Evolutionary conservation across 1,284 basidiomycete genomes (phyloP).

Genomic region (Hemileia vastatrix): DNA sequence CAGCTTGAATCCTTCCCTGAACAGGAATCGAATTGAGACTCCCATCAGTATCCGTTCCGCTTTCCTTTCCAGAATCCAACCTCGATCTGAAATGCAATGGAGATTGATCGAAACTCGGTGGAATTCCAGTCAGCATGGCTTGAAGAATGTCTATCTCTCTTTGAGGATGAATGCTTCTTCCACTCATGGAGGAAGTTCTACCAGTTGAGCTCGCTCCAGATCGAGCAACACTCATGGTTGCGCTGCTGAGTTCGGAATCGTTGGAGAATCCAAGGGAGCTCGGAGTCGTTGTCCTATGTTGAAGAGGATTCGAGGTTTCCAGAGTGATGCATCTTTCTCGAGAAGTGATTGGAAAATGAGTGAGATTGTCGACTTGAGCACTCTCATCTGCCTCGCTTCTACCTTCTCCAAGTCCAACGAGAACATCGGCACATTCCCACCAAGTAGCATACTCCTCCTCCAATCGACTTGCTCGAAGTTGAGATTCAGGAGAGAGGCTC

Average conservation of each 20-base stretch:
- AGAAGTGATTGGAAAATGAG: constrained; percentile 25
- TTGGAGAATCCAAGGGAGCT: neutral
- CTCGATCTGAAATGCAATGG: constrained; percentile 15
- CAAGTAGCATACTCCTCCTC: constrained; percentile 19
- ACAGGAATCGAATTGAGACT: neutral
- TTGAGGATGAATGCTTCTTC: constrained; percentile 28
- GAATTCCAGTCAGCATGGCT: constrained; percentile 29
- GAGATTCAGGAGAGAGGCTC: neutral
- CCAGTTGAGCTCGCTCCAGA: constrained; percentile 14
- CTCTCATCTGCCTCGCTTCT: constrained; percentile 27
- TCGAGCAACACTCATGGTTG: constrained; percentile 18
- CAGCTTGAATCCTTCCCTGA: neutral
- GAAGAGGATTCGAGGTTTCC: constrained; percentile 12
- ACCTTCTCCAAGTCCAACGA: constrained; percentile 32
- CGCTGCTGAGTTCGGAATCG: neutral
- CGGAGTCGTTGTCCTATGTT: constrained; percentile 15
- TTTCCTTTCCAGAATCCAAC: constrained; percentile 17
- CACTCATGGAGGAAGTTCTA: constrained; percentile 14
- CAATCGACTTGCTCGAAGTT: neutral
- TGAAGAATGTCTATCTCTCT: constrained; percentile 35
- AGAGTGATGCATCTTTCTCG: constrained; percentile 11
- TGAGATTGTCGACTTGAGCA: constrained; percentile 28
- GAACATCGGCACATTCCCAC: constrained; percentile 35
- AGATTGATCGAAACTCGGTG: constrained; percentile 11
- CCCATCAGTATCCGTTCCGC: neutral